A percentile compares a stretch with the other conserved stretches of the same genome.
These are phyloP conservation scores for Paecilomyces niveus DNA, from an alignment of 2,329 filamentous ascomycete genomes.

Conservation along the genomic window DNA sequence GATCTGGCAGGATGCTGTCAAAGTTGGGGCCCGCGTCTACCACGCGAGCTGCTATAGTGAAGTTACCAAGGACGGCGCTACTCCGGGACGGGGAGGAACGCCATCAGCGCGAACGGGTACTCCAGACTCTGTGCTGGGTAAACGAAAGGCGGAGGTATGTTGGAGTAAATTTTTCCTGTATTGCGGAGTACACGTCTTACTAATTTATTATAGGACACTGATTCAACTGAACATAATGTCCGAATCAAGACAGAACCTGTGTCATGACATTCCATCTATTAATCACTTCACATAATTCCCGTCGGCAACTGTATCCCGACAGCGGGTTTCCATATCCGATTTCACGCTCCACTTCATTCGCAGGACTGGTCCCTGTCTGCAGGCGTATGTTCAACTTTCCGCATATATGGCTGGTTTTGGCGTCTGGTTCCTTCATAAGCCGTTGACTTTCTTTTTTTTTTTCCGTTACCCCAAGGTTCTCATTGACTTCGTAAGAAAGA, in stretches of 20 bases:
- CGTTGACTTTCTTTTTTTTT: background rate
- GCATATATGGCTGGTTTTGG: background rate
- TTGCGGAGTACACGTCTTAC: slow-evolving; percentile 1
- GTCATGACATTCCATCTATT: slow-evolving; percentile 14
- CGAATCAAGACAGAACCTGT: slow-evolving; percentile 34
- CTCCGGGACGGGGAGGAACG: slow-evolving; percentile 20
- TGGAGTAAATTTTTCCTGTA: background rate
- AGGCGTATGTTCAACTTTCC: background rate
- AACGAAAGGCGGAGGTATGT: slow-evolving; percentile 64
- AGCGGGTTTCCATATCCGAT: background rate
- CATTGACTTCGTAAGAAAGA: background rate
- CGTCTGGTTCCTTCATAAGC: background rate
- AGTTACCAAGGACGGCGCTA: slow-evolving; percentile 58
- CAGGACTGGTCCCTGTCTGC: background rate
- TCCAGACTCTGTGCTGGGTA: slow-evolving; percentile 62
- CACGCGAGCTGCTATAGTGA: slow-evolving; percentile 87
- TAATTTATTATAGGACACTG: slow-evolving; percentile 19
- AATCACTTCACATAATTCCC: background rate
- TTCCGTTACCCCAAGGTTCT: background rate
- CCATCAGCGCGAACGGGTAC: slow-evolving; percentile 41
- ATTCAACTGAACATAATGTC: slow-evolving; percentile 28
- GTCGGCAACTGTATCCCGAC: background rate
- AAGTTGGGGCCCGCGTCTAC: slow-evolving; percentile 71
- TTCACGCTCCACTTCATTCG: background rate
- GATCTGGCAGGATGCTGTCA: slow-evolving; percentile 87